These are phyloP conservation scores for Leccinellum luteum DNA, from an alignment of 768 basidiomycete species.

Conservation along the genomic window DNA sequence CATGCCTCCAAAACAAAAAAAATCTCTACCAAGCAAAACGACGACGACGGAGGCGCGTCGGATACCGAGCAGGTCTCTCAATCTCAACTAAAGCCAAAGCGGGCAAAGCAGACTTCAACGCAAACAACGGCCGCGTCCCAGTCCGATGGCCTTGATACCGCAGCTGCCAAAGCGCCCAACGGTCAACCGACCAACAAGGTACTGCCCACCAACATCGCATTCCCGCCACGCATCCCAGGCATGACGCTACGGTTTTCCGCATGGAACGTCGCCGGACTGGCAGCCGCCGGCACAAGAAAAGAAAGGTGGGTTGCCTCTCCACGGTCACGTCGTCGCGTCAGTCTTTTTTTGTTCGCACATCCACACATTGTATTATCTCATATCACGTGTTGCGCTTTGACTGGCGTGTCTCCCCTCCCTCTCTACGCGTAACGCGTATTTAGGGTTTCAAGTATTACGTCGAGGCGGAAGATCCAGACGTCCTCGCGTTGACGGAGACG, in stretches of 20 bases:
- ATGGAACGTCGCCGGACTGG: conserved; percentile 82
- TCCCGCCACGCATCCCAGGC: conserved; percentile 48
- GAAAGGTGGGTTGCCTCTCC: conserved; percentile 55
- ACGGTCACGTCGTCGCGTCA: too few relatives aligned
- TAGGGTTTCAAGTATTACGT: conserved; percentile 82
- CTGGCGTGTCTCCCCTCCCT: too few relatives aligned
- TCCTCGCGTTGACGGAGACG: conserved; percentile 82
- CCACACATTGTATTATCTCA: too few relatives aligned
- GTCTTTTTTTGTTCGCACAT: background rate
- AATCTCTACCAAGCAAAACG: conserved; percentile 29
- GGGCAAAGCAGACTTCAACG: conserved; percentile 12
- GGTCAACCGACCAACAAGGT: conserved; percentile 73
- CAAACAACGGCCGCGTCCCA: conserved; percentile 18
- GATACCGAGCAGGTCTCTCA: conserved; percentile 25
- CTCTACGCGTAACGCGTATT: background rate
- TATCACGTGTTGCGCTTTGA: too few relatives aligned
- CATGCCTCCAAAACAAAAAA: conserved; percentile 33
- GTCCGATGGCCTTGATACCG: background rate
- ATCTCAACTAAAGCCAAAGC: conserved; percentile 24
- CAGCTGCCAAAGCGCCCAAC: conserved; percentile 31
- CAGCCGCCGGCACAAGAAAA: conserved; percentile 69
- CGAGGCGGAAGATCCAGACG: conserved; percentile 83
- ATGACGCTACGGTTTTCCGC: conserved; percentile 57
- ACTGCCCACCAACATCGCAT: conserved; percentile 58
- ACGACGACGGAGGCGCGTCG: conserved; percentile 32